phyloP scores from a whole-genome alignment of 2,329 filamentous ascomycete genomes.

The Colletotrichum sansevieriae region DNA sequence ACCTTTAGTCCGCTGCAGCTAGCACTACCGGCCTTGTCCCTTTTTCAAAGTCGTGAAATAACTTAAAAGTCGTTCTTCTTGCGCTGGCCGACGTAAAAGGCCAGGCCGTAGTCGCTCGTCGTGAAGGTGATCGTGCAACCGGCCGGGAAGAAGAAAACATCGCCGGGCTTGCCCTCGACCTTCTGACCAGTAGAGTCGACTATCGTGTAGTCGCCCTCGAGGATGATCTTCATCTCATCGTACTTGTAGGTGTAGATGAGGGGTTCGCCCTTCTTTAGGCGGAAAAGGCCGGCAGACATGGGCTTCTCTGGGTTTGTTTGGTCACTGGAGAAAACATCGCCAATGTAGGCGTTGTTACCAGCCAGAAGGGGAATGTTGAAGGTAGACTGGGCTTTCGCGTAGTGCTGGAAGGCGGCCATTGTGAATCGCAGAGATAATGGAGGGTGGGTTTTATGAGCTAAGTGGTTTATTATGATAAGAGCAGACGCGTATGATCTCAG shows the following conservation, averaged over 20 bases:
- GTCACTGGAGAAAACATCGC: constrained; percentile 71
- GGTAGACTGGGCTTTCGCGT: constrained; percentile 67
- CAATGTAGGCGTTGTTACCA: constrained; percentile 76
- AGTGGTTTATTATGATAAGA: neutral
- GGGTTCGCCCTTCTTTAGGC: constrained; percentile 75
- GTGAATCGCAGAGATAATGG: constrained; percentile 16
- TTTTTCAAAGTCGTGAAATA: accelerated
- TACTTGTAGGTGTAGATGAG: constrained; percentile 78
- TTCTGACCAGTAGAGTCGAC: constrained; percentile 71
- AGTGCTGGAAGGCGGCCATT: constrained; percentile 63
- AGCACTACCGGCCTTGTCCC: neutral
- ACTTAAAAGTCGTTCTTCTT: constrained; percentile 49
- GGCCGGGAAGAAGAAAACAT: constrained; percentile 78
- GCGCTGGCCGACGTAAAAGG: constrained; percentile 66
- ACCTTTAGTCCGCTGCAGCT: neutral
- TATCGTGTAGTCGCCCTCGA: constrained; percentile 76
- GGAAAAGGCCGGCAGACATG: constrained; percentile 74
- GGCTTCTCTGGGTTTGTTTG: constrained; percentile 69
- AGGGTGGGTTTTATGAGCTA: neutral
- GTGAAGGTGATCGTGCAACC: constrained; percentile 76
- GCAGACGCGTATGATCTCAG: neutral
- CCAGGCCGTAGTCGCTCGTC: constrained; percentile 71
- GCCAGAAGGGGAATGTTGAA: constrained; percentile 76
- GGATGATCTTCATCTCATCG: constrained; percentile 81
- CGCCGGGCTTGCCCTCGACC: constrained; percentile 70